Evolutionary conservation across 202 grass and related monocot genomes (phyloP), one percentile per base, ranked within the genome.

Genomic region (Hordeum pubiflorum): DNA sequence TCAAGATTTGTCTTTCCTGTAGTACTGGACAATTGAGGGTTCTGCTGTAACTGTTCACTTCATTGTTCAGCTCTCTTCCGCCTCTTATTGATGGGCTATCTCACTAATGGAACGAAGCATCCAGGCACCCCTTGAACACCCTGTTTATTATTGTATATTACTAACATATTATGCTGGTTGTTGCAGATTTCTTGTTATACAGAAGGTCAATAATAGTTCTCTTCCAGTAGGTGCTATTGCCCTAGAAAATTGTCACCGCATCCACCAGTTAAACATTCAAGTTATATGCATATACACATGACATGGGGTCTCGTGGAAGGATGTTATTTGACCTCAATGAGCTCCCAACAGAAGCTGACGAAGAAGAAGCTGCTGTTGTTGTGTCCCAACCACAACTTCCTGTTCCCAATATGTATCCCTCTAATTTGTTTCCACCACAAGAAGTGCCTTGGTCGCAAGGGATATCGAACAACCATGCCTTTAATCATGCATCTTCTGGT

Each of bases 261-360:
- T 85, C 18, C 32, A 27, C 9, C 55, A 74, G 64, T 81, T 72
- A 72, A 77, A 86, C 44, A n/a, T 91, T 88, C 32, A 77, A 87
- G 50, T 85, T 96, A 91, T 99, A 99, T 99, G 92, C 91, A 89
- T 96, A 87, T 93, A 99, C 87, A 91, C 85, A 93, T 93, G 96
- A 87, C 89, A 99, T 99, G 96, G 96, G 78, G 22, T 93, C 89
- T 89, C 90, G 85, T 83, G 92, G 89, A 91, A 96, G 34, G 85
- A 94, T 94, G 66, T 82, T 99, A 81, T 99, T 99, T 87, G 96
- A 99, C 74, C 96, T 99, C 81, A 99, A 99, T 63, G 87, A 99
- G 86, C 92, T 96, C 75, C 96, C 96, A 60, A 71, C 80, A 67
- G 96, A 93, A 89, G 90, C 83, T 71, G 89, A 91, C 68, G 86